Percentiles rank a stretch among this genome's conserved stretches.
phyloP scores from a whole-genome alignment of 164 flowering plant genomes.

The Stephania cephalantha region DNA sequence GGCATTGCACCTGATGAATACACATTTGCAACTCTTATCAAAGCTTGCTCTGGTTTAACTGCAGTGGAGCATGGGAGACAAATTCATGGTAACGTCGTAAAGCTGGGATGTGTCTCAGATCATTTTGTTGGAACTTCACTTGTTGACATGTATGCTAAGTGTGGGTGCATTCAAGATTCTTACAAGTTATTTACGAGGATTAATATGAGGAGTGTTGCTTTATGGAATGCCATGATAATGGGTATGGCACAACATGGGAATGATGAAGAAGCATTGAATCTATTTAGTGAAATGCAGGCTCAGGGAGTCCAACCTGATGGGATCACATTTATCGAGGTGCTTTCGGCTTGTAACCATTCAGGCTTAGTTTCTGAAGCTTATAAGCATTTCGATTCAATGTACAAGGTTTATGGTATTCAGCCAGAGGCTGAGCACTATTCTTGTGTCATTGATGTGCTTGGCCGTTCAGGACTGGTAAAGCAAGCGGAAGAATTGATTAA shows the following conservation, averaged over 20 bases:
- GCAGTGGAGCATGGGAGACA: conserved; percentile 48
- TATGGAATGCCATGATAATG: conserved; percentile 59
- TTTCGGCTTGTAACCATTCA: conserved; percentile 65
- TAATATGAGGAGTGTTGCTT: conserved; percentile 25
- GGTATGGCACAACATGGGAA: conserved; percentile 61
- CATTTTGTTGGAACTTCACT: conserved; percentile 46
- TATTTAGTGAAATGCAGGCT: conserved; percentile 35
- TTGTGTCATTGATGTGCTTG: conserved; percentile 61
- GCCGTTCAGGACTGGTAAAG: conserved; percentile 51
- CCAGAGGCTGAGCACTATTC: conserved; percentile 59
- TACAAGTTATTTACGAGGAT: conserved; percentile 30
- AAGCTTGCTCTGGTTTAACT: conserved; percentile 46
- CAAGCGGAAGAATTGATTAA: conserved; percentile 46
- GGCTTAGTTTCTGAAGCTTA: conserved; percentile 52
- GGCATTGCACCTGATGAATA: conserved; percentile 46
- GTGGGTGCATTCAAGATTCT: conserved; percentile 48
- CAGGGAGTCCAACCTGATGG: conserved; percentile 41
- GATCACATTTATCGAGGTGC: conserved; percentile 57
- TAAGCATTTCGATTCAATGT: conserved; percentile 34
- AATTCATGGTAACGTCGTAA: conserved; percentile 49
- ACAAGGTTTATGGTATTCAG: conserved; percentile 30
- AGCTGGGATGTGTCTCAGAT: conserved; percentile 33
- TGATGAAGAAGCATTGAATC: conserved; percentile 42
- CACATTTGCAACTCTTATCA: conserved; percentile 46
- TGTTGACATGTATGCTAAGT: conserved; percentile 60